Evolutionary conservation across 1,139 yeast species (phyloP), one percentile per base, ranked within the genome.

Genomic region (Pichia norvegensis): DNA sequence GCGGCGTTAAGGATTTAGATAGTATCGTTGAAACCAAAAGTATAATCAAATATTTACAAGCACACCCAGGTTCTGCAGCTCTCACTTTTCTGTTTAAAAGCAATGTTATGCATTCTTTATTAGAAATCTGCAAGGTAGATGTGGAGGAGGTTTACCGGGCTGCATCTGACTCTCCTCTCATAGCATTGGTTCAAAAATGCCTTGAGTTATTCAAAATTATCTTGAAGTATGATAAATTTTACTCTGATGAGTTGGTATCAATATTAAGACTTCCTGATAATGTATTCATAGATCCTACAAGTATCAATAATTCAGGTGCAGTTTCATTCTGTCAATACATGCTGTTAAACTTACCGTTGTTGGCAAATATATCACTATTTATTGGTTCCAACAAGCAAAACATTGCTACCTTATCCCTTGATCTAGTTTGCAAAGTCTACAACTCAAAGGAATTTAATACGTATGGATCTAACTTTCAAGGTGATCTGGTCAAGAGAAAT

Each of bases 331-430:
- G 72, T 56, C 95, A 87, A 56, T 80, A 88, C 0, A 65, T 88
- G 11, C 66, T 85, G 23, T 79, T 81, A 63, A 76, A 85, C 51
- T 65, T 87, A 23, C 75, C 86, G 0, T 66, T 85, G 10, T 72
- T 88, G 17, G 85, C 85, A 0, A 83, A 83, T 52, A 62, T 87
- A 46, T 85, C 83, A 0, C 66, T 86, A 22, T 85, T 84, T 57
- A 78, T 83, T 48, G 87, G 94, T 1, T 68, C 80, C 4, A 59
- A 70, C 13, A 69, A 78, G 49, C 55, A 65, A 6, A 57, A 63
- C 0, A 65, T 86, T 22, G 81, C 92, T 0, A 61, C 67, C 2
- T 60, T 67, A 8, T 69, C 95, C 0, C 61, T 88, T 17, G 60
- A 67, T 9, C 67, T 87, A 13, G 67, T 90, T 47, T 43, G 27